Conservation (phyloP, 495 filamentous ascomycete genomes). For the Aspergillus diversus region DNA sequence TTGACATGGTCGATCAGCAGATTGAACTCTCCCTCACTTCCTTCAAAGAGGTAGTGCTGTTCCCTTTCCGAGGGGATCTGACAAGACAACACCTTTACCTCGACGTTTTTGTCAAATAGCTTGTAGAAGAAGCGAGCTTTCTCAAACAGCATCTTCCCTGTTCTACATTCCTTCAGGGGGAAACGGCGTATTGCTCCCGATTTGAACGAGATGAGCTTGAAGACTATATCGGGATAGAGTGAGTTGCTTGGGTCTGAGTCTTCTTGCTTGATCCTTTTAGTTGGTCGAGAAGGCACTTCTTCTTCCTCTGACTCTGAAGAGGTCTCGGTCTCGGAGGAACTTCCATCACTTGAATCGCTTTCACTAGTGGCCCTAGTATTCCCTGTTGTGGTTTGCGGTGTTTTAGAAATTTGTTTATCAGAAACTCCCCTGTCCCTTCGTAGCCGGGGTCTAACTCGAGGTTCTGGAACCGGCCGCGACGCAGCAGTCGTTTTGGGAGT, state of each 20-base stretch:
- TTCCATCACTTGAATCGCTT: not conserved
- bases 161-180: constrained; percentile 19
- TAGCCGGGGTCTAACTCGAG: too few relatives aligned
- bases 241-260: not conserved
- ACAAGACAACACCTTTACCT: constrained; percentile 23
- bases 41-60: constrained; percentile 23
- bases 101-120: constrained; percentile 7
- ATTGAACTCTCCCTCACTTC: constrained; percentile 29
- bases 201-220: constrained; percentile 19
- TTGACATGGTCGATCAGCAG: constrained; percentile 26
- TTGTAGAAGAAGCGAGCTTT: constrained; percentile 29
- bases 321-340: not conserved
- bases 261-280: not conserved
- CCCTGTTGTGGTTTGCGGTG: not conserved
- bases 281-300: not conserved
- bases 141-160: constrained; percentile 22
- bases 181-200: constrained; percentile 21
- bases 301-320: constrained; percentile 7
- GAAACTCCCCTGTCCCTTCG: too few relatives aligned
- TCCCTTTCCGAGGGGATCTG: constrained; percentile 24
- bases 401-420: too few relatives aligned
- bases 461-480: not conserved
- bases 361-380: not conserved
- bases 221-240: constrained; percentile 1
- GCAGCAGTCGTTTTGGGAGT: not conserved